A percentile compares a stretch with the other conserved stretches of the same genome.
These are phyloP conservation scores for Gaeumannomyces sp. DNA, from an alignment of 2,329 filamentous ascomycete species.

Conservation along the genomic window DNA sequence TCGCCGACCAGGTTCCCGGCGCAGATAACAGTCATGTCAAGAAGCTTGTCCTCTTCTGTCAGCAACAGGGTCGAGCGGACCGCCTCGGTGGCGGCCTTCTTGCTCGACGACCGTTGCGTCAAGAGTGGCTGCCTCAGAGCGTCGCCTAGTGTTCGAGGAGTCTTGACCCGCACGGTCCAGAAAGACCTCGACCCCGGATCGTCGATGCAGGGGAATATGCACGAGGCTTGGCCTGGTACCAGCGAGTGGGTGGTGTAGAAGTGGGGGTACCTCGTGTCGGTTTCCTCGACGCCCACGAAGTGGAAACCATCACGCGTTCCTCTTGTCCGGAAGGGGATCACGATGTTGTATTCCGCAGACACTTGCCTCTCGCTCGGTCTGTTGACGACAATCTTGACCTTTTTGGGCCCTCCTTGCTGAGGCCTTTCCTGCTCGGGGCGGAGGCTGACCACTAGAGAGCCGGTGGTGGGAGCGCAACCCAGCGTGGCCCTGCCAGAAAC, in stretches of 20 bases:
- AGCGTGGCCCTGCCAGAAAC: slow-evolving; percentile 48
- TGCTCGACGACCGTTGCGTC: slow-evolving; percentile 28
- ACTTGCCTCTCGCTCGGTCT: slow-evolving; percentile 2
- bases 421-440: slow-evolving; percentile 28
- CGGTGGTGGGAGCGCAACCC: slow-evolving; percentile 50
- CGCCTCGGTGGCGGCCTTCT: slow-evolving; percentile 24
- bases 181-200: slow-evolving; percentile 61
- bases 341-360: slow-evolving; percentile 30
- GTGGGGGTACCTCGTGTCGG: slow-evolving; percentile 81
- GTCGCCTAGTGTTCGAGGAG: slow-evolving; percentile 80
- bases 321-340: slow-evolving; percentile 70
- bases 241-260: slow-evolving; percentile 80
- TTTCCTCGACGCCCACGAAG: slow-evolving; percentile 78
- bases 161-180: slow-evolving; percentile 52
- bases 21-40: slow-evolving; percentile 87
- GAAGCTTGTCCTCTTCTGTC: slow-evolving; percentile 72
- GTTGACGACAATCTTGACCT: slow-evolving; percentile 7
- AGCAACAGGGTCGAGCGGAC: slow-evolving; percentile 30
- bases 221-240: slow-evolving; percentile 72
- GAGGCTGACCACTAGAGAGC: slow-evolving; percentile 39
- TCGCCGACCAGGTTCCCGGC: slow-evolving; percentile 87
- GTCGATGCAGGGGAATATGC: slow-evolving; percentile 90
- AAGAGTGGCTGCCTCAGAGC: slow-evolving; percentile 47
- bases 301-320: slow-evolving; percentile 81
- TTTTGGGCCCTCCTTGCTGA: background rate